Conservation (phyloP, 2,329 filamentous ascomycete genomes). For the Alternaria novae-zelandiae region DNA sequence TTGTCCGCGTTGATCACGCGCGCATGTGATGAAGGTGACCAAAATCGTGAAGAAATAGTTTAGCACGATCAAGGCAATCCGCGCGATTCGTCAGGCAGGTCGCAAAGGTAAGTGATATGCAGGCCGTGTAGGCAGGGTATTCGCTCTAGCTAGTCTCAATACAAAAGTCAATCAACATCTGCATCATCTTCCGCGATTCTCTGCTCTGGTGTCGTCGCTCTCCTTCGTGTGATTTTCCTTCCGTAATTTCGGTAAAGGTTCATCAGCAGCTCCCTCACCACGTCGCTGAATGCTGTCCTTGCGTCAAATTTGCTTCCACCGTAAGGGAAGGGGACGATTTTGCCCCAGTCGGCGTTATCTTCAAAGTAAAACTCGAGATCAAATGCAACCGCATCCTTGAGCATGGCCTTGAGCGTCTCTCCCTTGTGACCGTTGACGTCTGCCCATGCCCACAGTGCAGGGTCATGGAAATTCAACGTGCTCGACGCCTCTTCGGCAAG, state of each 20-base stretch:
- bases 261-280: conserved; percentile 37
- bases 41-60: not conserved
- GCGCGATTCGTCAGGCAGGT: not conserved
- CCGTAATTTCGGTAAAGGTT: conserved; percentile 44
- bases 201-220: conserved; percentile 1
- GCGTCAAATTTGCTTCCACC: conserved; percentile 42
- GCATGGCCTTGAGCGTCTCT: conserved; percentile 37
- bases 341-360: conserved; percentile 32
- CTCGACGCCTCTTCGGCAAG: conserved; percentile 20
- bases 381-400: conserved; percentile 40
- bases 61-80: not conserved
- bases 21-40: not conserved
- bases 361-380: conserved; percentile 44
- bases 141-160: not conserved
- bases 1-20: not conserved
- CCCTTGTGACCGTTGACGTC: conserved; percentile 37
- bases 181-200: conserved; percentile 1
- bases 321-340: conserved; percentile 44
- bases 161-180: not conserved
- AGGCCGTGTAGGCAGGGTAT: not conserved
- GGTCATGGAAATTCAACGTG: conserved; percentile 43
- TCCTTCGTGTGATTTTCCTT: conserved; percentile 37
- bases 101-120: not conserved
- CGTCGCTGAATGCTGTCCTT: conserved; percentile 27
- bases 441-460: conserved; percentile 43